Percentiles rank a stretch among this genome's conserved stretches.
Conservation (phyloP, 2,329 filamentous ascomycete genomes). For the Calonectria ilicicola region DNA sequence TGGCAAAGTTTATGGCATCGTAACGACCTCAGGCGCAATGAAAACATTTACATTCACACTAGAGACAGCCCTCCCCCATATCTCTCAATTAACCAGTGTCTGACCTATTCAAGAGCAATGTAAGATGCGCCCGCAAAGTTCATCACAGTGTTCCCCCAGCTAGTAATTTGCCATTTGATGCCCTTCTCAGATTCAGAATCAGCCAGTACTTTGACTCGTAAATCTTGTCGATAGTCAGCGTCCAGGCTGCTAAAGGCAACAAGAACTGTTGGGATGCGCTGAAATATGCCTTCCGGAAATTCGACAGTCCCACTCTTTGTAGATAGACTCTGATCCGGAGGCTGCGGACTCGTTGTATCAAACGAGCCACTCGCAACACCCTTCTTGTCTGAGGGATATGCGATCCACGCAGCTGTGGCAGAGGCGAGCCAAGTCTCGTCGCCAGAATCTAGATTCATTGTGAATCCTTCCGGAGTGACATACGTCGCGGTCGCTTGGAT, state of each 20-base stretch:
- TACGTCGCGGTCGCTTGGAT: slow-evolving; percentile 11
- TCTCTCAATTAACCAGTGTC: too few species aligned
- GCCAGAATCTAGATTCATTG: slow-evolving; percentile 23
- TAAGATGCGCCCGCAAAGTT: slow-evolving; percentile 6
- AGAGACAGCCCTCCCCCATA: too few species aligned
- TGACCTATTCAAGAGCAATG: slow-evolving; percentile 4
- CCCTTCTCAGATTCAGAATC: not conserved
- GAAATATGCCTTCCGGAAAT: slow-evolving; percentile 1
- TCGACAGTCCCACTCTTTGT: not conserved
- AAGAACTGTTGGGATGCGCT: slow-evolving; percentile 13
- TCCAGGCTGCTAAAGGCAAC: slow-evolving; percentile 14
- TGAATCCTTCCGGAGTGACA: slow-evolving; percentile 22
- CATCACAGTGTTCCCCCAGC: slow-evolving; percentile 14
- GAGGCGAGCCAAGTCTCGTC: slow-evolving; percentile 17
- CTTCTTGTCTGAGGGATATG: slow-evolving; percentile 15
- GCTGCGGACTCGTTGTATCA: slow-evolving; percentile 15
- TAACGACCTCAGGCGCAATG: too few species aligned
- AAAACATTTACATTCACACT: too few species aligned
- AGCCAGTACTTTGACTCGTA: slow-evolving; percentile 11
- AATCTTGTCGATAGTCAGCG: not conserved
- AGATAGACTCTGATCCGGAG: not conserved
- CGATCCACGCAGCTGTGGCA: slow-evolving; percentile 24
- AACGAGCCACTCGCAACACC: slow-evolving; percentile 27
- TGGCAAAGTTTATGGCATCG: too few species aligned
- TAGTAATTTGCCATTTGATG: slow-evolving; percentile 20